These are phyloP conservation scores for Candida bentonensis DNA, from an alignment of 805 yeast genomes.

Conservation along the genomic window DNA sequence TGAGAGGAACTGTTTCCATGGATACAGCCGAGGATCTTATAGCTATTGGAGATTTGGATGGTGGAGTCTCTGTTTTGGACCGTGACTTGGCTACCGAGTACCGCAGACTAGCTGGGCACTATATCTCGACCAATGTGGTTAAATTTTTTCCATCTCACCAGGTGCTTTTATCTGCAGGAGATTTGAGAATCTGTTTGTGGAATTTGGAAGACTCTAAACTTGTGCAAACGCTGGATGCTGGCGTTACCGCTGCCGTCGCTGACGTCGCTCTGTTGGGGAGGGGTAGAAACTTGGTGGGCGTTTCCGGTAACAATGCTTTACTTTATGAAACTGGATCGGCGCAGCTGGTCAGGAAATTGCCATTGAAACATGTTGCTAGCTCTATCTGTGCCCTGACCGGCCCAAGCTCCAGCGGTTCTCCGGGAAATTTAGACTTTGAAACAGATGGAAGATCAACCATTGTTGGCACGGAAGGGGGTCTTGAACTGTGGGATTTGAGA, in stretches of 20 bases:
- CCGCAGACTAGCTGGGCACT: conserved; percentile 33
- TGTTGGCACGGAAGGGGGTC: conserved; percentile 26
- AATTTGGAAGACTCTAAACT: conserved; percentile 31
- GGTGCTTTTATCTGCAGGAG: conserved; percentile 50
- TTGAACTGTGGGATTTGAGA: conserved; percentile 4
- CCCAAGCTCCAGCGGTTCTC: background rate
- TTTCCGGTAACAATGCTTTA: background rate
- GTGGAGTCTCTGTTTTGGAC: conserved; percentile 18
- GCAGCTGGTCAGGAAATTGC: background rate
- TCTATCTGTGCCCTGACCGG: background rate
- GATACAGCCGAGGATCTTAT: conserved; percentile 20
- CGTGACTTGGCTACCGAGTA: conserved; percentile 7
- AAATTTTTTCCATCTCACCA: conserved; percentile 49
- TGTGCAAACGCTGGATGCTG: conserved; percentile 36
- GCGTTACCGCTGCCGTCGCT: conserved; percentile 36
- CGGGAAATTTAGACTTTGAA: conserved; percentile 29
- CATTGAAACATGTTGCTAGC: too few species aligned
- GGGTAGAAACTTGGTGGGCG: conserved; percentile 46
- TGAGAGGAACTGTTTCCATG: conserved; percentile 19
- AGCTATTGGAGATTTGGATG: conserved; percentile 24
- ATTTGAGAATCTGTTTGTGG: conserved; percentile 51
- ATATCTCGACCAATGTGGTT: conserved; percentile 28
- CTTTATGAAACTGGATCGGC: background rate
- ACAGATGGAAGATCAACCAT: conserved; percentile 25
- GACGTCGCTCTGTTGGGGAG: conserved; percentile 40